Conservation (phyloP, 169 alveolate species). For the Besnoitia besnoiti region DNA sequence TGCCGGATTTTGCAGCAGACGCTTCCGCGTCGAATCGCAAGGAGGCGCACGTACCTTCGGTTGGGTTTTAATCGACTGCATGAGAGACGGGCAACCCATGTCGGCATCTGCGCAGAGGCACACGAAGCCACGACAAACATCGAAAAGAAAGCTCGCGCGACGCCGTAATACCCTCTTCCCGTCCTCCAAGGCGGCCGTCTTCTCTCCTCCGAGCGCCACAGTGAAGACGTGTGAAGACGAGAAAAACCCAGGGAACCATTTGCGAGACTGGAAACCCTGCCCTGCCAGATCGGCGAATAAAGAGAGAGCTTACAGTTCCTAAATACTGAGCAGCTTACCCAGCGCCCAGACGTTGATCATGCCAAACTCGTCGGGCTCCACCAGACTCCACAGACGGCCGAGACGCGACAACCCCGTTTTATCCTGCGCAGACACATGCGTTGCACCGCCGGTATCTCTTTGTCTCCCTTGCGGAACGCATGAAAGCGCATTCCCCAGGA, state of each 20-base stretch:
- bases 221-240: not conserved
- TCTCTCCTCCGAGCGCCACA: too few relatives aligned
- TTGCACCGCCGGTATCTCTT: too few relatives aligned
- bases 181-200: too few relatives aligned
- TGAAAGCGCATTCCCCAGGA: too few relatives aligned
- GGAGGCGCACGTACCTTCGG: slow-evolving; percentile 10
- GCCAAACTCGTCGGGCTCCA: slow-evolving; percentile 58
- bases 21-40: too few relatives aligned
- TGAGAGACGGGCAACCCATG: not conserved
- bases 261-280: not conserved
- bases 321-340: not conserved
- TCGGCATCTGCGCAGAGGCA: not conserved
- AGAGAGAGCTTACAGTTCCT: not conserved
- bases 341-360: slow-evolving; percentile 33
- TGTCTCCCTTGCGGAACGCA: too few relatives aligned
- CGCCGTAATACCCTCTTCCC: too few relatives aligned
- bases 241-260: not conserved
- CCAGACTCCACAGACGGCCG: slow-evolving; percentile 48
- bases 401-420: slow-evolving; percentile 40
- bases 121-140: too few relatives aligned
- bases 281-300: not conserved
- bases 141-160: too few relatives aligned
- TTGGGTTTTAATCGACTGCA: slow-evolving; percentile 23
- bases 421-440: not conserved
- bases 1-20: too few relatives aligned